A percentile compares a stretch with the other conserved stretches of the same genome.
These are phyloP conservation scores for Cinnamomum chago DNA, from an alignment of 164 flowering plant species.

Conservation along the genomic window DNA sequence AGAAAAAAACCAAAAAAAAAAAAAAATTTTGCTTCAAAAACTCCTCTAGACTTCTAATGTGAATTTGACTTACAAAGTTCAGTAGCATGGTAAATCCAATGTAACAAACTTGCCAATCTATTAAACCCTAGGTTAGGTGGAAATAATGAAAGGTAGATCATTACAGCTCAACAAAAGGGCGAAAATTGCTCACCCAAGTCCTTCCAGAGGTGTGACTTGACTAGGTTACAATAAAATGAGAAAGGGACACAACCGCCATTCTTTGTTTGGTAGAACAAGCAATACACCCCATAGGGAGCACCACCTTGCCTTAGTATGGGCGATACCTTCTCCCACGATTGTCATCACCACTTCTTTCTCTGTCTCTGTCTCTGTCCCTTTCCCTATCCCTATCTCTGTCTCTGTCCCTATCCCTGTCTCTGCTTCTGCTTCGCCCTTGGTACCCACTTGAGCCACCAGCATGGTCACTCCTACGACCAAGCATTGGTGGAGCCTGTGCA, in stretches of 20 bases:
- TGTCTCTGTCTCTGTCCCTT: conserved; percentile 29
- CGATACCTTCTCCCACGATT: conserved; percentile 68
- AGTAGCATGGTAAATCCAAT: background rate
- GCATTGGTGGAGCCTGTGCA: conserved; percentile 52
- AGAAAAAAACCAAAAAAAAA: background rate
- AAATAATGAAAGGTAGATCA: background rate
- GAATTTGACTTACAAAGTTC: background rate
- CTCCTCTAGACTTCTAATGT: background rate
- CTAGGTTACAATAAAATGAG: background rate
- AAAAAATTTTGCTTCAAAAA: background rate
- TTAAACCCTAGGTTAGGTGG: background rate
- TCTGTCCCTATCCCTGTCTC: conserved; percentile 17
- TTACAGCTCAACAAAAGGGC: background rate
- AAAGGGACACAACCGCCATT: background rate
- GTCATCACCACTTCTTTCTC: conserved; percentile 38
- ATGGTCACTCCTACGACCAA: conserved; percentile 52
- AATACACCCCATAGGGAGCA: background rate
- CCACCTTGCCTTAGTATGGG: conserved; percentile 44
- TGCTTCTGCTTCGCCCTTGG: conserved; percentile 41
- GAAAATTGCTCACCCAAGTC: background rate
- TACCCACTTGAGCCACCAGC: conserved; percentile 47
- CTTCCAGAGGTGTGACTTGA: background rate
- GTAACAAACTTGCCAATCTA: background rate
- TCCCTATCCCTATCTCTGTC: conserved; percentile 21
- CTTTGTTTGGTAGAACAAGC: background rate